Conservation (phyloP, 1,284 basidiomycete species). For the Heterobasidion irregulare region DNA sequence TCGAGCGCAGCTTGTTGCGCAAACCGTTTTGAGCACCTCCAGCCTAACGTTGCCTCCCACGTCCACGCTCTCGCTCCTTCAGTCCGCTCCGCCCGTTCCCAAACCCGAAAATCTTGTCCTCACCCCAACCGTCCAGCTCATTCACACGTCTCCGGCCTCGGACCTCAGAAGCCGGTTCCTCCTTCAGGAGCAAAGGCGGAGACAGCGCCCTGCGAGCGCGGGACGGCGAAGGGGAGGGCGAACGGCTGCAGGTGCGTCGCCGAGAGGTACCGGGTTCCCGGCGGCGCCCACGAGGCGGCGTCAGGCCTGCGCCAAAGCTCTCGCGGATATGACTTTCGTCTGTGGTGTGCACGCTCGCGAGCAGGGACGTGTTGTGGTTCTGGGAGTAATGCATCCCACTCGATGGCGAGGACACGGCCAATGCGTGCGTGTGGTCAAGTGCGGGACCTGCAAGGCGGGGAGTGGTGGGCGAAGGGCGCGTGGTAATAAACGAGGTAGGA, state of each 20-base stretch:
- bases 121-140: constrained; percentile 35
- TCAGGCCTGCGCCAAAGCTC: constrained; percentile 3
- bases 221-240: constrained; percentile 25
- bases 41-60: constrained; percentile 1
- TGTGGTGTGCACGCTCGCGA: constrained; percentile 15
- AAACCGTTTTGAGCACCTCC: not conserved
- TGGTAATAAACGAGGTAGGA: constrained; percentile 31
- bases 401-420: constrained; percentile 1
- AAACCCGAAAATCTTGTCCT: constrained; percentile 38
- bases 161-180: constrained; percentile 20
- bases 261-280: constrained; percentile 28
- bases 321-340: not conserved
- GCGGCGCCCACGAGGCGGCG: constrained; percentile 42
- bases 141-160: constrained; percentile 22
- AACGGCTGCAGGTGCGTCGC: constrained; percentile 20
- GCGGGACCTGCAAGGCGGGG: constrained; percentile 22
- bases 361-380: constrained; percentile 7
- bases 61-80: constrained; percentile 31
- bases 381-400: not conserved
- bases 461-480: constrained; percentile 23
- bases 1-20: not conserved
- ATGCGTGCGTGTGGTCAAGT: constrained; percentile 19
- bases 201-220: not conserved
- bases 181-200: constrained; percentile 18
- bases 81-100: constrained; percentile 52